Base-by-base conservation (phyloP, 2,329 filamentous ascomycete genomes). In the Verticillium klebahnii region DNA sequence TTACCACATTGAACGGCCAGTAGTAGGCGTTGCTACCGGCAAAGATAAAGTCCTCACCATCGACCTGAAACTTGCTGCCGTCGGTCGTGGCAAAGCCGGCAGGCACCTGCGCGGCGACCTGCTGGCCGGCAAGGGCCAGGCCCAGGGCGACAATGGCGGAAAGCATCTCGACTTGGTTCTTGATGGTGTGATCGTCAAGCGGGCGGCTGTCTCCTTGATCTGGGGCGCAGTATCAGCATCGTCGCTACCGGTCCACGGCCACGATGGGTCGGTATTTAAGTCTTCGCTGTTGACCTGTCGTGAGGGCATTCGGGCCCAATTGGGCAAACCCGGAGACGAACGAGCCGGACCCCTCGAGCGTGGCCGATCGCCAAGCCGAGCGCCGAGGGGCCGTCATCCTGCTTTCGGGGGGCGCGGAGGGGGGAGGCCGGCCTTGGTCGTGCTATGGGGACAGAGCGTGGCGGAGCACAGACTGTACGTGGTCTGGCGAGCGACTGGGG, bases 1-100 rank as follows among this genome's bases (percentile, higher is more conserved):
- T 5, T 61, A 83, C 81, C n/a, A 81, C 77, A 59, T 76, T 79
- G 69, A 85, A 85, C 0, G 82, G 81, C 19, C 85, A 80, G 65
- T 83, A 85, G 64, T 85, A 85, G 12, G 82, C 83, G 69, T 85
- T 86, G 64, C 77, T 82, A 1, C 83, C 83, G 1, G 83, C 83
- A 66, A 85, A 85, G 70, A 83, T 79, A 67, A 85, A 85, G 64
- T 81, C 77, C 63, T 82, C 74, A 61, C 83, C 83, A 56, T 85
- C 77, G 5, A 86, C 76, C 68, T 80, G 73, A 70, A 86, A 85
- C 62, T 80, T 64, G 1, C 72, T 74, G 9, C 80, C 82, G 9
- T 37, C 29, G 32, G 32, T 36, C 29, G 40, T 59, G 25, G 45
- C 58, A 25, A 59, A 59, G 40, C 58, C 54, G 31, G 54, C 54